Percentiles rank a stretch among this genome's conserved stretches.
Evolutionary conservation across 164 flowering plant genomes (phyloP).

Genomic region (Platanus orientalis): DNA sequence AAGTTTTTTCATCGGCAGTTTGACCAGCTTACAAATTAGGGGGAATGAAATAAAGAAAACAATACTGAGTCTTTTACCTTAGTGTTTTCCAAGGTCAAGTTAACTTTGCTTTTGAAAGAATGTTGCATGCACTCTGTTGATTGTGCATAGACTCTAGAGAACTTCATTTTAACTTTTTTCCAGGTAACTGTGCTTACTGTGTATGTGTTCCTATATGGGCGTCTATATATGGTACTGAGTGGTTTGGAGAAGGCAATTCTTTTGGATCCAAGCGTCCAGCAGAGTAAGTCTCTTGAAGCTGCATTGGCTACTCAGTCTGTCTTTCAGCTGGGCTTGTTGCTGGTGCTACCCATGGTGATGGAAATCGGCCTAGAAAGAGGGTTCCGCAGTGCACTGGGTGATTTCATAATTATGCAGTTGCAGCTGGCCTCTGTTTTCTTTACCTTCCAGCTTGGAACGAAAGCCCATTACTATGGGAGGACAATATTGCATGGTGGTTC

Average conservation of each 20-base stretch:
- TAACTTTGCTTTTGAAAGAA: too few species aligned
- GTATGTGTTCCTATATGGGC: conserved; percentile 88
- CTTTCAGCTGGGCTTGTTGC: conserved; percentile 84
- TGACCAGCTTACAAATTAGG: too few species aligned
- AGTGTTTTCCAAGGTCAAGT: too few species aligned
- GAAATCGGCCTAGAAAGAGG: conserved; percentile 43
- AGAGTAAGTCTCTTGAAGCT: conserved; percentile 71
- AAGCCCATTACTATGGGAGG: conserved; percentile 91
- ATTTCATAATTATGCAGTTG: conserved; percentile 87
- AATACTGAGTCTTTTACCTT: too few species aligned
- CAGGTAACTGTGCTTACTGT: conserved; percentile 94
- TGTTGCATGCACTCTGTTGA: too few species aligned
- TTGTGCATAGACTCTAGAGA: too few species aligned
- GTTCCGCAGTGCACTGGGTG: conserved; percentile 84
- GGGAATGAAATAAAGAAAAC: too few species aligned
- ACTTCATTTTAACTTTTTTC: too few species aligned
- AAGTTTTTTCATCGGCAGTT: too few species aligned
- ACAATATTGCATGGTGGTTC: conserved; percentile 98
- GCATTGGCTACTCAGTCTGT: conserved; percentile 96
- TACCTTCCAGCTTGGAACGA: conserved; percentile 97
- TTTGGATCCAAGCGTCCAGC: conserved; percentile 44
- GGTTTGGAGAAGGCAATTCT: conserved; percentile 92
- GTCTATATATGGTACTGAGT: conserved; percentile 93
- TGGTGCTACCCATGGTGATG: conserved; percentile 98
- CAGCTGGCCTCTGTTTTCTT: conserved; percentile 93